Conservation (phyloP, 805 yeast genomes). For the Cyberlindnera xishuangbannaensis region DNA sequence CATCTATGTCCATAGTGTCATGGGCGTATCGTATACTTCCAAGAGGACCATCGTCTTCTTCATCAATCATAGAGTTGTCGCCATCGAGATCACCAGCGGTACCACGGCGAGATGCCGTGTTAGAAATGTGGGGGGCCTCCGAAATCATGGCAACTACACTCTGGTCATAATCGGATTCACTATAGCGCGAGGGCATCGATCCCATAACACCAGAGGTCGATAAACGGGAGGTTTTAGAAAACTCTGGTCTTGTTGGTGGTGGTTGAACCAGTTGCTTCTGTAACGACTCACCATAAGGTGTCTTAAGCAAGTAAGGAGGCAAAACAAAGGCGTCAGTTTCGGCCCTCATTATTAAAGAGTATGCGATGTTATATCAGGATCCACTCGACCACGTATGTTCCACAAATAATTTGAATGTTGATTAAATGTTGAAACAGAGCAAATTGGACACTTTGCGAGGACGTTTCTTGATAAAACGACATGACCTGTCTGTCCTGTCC, state of each 20-base stretch:
- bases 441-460: too few relatives aligned
- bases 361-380: too few relatives aligned
- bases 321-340: constrained; percentile 3
- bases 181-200: constrained; percentile 15
- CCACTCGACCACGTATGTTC: too few relatives aligned
- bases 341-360: constrained; percentile 1
- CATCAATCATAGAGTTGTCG: neutral
- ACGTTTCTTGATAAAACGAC: too few relatives aligned
- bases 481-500: too few relatives aligned
- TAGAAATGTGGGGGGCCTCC: constrained; percentile 1
- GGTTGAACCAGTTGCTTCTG: constrained; percentile 8
- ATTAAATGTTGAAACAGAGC: too few relatives aligned
- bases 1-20: constrained; percentile 17
- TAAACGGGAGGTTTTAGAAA: constrained; percentile 8
- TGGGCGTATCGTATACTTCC: constrained; percentile 7
- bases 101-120: constrained; percentile 1
- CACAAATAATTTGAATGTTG: too few relatives aligned
- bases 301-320: constrained; percentile 18
- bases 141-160: constrained; percentile 10
- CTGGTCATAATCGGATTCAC: constrained; percentile 8
- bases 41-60: constrained; percentile 1
- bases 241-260: constrained; percentile 1
- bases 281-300: constrained; percentile 16
- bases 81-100: neutral
- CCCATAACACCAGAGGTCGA: constrained; percentile 18